These are phyloP conservation scores for Penicillium sp. DNA, from an alignment of 2,329 filamentous ascomycete genomes.

Conservation along the genomic window DNA sequence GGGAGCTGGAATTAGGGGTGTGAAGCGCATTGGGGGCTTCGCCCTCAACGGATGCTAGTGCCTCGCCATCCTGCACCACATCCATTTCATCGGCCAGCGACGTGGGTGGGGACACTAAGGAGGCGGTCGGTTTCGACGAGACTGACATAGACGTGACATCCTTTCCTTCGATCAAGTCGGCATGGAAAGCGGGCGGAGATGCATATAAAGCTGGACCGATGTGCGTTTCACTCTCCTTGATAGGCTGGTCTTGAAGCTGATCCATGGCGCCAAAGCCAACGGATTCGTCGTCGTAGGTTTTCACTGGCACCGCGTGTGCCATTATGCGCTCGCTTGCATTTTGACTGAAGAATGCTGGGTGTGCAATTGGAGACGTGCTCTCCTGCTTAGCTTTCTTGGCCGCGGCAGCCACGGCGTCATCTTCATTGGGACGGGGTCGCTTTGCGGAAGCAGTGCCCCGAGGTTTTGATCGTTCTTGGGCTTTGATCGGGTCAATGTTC, in stretches of 20 bases:
- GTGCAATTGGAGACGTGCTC: constrained; percentile 28
- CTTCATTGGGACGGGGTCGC: constrained; percentile 50
- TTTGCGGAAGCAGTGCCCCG: constrained; percentile 58
- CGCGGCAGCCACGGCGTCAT: constrained; percentile 23
- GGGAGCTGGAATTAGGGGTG: constrained; percentile 43
- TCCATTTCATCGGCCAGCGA: constrained; percentile 45
- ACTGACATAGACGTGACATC: constrained; percentile 28
- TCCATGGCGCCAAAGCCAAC: constrained; percentile 3
- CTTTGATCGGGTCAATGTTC: constrained; percentile 64
- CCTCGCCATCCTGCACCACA: constrained; percentile 31
- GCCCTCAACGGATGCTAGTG: constrained; percentile 29
- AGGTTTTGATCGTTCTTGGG: constrained; percentile 61
- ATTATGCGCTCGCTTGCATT: constrained; percentile 16
- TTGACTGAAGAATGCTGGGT: constrained; percentile 21
- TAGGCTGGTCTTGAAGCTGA: constrained; percentile 13
- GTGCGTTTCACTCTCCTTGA: constrained; percentile 16
- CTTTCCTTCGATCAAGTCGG: constrained; percentile 32
- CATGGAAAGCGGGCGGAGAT: constrained; percentile 39
- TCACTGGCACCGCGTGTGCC: constrained; percentile 14
- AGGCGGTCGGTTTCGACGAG: constrained; percentile 34
- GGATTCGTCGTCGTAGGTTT: constrained; percentile 14
- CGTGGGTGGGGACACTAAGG: constrained; percentile 47
- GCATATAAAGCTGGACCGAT: constrained; percentile 33
- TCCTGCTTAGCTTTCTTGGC: constrained; percentile 39
- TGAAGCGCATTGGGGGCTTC: constrained; percentile 29